Percentiles rank a stretch among this genome's conserved stretches.
These are phyloP conservation scores for Curvularia spicifera DNA, from an alignment of 2,329 filamentous ascomycete genomes.

Conservation along the genomic window DNA sequence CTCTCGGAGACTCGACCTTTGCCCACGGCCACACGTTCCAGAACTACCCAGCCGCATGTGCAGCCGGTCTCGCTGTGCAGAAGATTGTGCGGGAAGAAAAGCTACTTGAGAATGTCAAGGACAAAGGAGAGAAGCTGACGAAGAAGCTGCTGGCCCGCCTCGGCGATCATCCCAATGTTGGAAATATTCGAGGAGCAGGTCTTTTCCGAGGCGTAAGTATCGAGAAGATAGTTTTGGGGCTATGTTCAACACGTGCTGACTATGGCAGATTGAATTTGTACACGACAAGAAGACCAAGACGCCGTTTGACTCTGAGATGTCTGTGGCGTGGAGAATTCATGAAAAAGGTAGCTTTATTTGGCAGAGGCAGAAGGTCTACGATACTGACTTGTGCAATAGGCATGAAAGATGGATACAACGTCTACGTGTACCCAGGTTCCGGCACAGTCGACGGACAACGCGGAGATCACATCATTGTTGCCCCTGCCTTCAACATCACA, in stretches of 20 bases:
- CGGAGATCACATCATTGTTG: conserved; percentile 74
- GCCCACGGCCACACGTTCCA: conserved; percentile 70
- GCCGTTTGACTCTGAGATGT: conserved; percentile 57
- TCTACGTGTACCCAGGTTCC: conserved; percentile 68
- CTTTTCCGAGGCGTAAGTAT: conserved; percentile 63
- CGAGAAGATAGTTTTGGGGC: background rate
- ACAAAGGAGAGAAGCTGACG: conserved; percentile 60
- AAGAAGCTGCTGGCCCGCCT: conserved; percentile 54
- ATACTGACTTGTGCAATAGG: conserved; percentile 37
- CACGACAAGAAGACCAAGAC: conserved; percentile 61
- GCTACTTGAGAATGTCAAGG: conserved; percentile 64
- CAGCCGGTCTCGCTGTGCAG: conserved; percentile 69
- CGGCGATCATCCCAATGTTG: conserved; percentile 58
- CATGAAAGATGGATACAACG: conserved; percentile 54
- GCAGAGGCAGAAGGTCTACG: background rate
- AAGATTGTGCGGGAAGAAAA: conserved; percentile 63
- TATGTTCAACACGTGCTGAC: conserved; percentile 13
- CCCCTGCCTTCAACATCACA: conserved; percentile 71
- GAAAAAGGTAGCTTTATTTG: conserved; percentile 53
- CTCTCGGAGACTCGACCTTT: conserved; percentile 57
- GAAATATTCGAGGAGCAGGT: conserved; percentile 66
- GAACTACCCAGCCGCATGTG: conserved; percentile 64
- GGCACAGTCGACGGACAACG: conserved; percentile 65
- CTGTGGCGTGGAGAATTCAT: conserved; percentile 58
- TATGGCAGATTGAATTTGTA: conserved; percentile 64